Conservation (phyloP, 2,329 filamentous ascomycete genomes). For the Monosporascus sp. region DNA sequence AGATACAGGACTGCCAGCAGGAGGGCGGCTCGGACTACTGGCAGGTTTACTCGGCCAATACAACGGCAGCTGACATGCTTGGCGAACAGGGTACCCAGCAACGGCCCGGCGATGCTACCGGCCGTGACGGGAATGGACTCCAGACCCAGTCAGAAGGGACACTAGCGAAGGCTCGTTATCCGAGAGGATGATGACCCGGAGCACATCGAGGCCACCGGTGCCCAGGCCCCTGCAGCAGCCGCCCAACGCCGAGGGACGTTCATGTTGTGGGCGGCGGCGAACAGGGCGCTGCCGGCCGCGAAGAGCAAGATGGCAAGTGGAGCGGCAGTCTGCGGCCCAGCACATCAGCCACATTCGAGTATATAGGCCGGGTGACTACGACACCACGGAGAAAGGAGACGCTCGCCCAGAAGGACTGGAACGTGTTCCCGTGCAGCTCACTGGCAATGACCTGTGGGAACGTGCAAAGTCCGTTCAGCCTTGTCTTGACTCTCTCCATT, state of each 20-base stretch:
- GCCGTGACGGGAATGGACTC: conserved; percentile 22
- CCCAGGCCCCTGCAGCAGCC: conserved; percentile 26
- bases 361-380: too few species aligned
- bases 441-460: too few species aligned
- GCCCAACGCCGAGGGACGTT: conserved; percentile 18
- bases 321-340: too few species aligned
- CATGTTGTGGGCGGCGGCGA: conserved; percentile 18
- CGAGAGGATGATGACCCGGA: conserved; percentile 26
- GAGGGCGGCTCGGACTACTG: conserved; percentile 15
- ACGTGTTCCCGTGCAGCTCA: too few species aligned
- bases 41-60: conserved; percentile 28
- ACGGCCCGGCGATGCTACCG: conserved; percentile 24
- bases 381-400: too few species aligned
- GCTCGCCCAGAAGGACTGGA: too few species aligned
- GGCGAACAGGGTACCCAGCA: conserved; percentile 24
- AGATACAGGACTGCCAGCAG: conserved; percentile 14
- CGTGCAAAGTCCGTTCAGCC: too few species aligned
- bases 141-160: conserved; percentile 22
- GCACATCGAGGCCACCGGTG: conserved; percentile 25
- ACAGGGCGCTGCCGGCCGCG: too few species aligned
- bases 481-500: too few species aligned
- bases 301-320: too few species aligned
- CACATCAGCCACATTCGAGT: too few species aligned
- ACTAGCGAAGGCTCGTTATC: conserved; percentile 29
- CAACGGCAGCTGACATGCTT: conserved; percentile 22